A percentile compares a stretch with the other conserved stretches of the same genome.
Evolutionary conservation across 129 eudicot species (phyloP).

Genomic region (Scalesia atractyloides): DNA sequence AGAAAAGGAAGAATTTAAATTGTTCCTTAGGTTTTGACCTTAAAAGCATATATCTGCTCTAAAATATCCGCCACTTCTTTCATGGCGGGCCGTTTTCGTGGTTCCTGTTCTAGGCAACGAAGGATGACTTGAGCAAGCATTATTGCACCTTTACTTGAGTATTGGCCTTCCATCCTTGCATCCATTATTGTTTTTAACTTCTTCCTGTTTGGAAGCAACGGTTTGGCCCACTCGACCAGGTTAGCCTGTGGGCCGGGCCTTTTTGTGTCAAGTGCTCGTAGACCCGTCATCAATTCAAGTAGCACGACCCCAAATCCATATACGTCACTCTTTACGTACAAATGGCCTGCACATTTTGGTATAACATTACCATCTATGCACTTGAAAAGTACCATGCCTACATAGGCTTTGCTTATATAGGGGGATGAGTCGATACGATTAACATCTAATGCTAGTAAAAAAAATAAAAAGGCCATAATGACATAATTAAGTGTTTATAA

Average conservation of each 20-base stretch:
- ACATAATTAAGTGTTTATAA: background rate
- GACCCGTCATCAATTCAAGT: constrained; percentile 71
- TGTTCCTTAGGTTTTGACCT: constrained; percentile 37
- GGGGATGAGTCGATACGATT: background rate
- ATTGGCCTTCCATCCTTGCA: constrained; percentile 70
- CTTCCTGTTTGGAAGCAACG: constrained; percentile 54
- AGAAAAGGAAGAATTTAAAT: background rate
- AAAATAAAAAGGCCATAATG: too few species aligned
- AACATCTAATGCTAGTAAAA: background rate
- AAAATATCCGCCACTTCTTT: constrained; percentile 58
- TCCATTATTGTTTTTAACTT: constrained; percentile 64
- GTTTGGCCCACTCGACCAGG: constrained; percentile 69
- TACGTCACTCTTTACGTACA: constrained; percentile 84
- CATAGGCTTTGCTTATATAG: background rate
- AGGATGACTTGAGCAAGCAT: constrained; percentile 61
- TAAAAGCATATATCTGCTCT: constrained; percentile 56
- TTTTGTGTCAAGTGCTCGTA: constrained; percentile 59
- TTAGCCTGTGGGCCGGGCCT: constrained; percentile 53
- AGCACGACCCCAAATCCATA: constrained; percentile 91
- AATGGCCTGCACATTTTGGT: constrained; percentile 53
- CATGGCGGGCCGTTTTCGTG: constrained; percentile 69
- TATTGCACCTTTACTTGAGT: constrained; percentile 65
- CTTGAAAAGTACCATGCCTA: background rate
- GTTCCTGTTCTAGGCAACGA: constrained; percentile 60
- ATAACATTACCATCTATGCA: background rate